Percentiles rank a stretch among this genome's conserved stretches.
Conservation (phyloP, 129 eudicot species). For the Apium graveolens region DNA sequence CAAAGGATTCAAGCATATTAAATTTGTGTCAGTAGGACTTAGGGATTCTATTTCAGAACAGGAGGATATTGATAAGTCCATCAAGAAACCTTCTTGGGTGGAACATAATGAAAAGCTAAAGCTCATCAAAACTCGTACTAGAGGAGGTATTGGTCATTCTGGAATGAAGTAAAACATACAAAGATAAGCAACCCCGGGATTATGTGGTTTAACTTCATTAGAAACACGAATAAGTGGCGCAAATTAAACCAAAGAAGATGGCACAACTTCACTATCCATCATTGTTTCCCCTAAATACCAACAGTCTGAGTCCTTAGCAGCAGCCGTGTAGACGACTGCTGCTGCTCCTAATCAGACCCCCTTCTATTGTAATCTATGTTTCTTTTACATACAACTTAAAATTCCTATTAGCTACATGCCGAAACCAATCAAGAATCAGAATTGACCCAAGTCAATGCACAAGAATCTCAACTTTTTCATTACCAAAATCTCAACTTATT, state of each 20-base stretch:
- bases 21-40: too few relatives aligned
- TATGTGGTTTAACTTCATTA: slow-evolving; percentile 88
- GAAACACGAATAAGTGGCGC: slow-evolving; percentile 99
- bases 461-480: background rate
- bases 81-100: too few relatives aligned
- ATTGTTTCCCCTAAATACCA: slow-evolving; percentile 83
- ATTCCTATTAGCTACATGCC: background rate
- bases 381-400: background rate
- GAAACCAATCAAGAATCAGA: slow-evolving; percentile 4
- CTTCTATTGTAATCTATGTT: slow-evolving; percentile 31
- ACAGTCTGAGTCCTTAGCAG: slow-evolving; percentile 80
- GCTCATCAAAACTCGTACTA: too few relatives aligned
- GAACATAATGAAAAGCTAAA: too few relatives aligned
- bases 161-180: slow-evolving; percentile 49
- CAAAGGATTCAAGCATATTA: too few relatives aligned
- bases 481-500: background rate
- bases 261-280: slow-evolving; percentile 97
- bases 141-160: too few relatives aligned
- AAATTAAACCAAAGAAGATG: slow-evolving; percentile 81
- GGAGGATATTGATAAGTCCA: too few relatives aligned
- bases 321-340: slow-evolving; percentile 43
- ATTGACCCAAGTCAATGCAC: background rate
- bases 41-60: too few relatives aligned
- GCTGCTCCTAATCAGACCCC: slow-evolving; percentile 61
- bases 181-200: slow-evolving; percentile 90